phyloP scores from a whole-genome alignment of 441 rosid genomes.

The Erodium texanum region DNA sequence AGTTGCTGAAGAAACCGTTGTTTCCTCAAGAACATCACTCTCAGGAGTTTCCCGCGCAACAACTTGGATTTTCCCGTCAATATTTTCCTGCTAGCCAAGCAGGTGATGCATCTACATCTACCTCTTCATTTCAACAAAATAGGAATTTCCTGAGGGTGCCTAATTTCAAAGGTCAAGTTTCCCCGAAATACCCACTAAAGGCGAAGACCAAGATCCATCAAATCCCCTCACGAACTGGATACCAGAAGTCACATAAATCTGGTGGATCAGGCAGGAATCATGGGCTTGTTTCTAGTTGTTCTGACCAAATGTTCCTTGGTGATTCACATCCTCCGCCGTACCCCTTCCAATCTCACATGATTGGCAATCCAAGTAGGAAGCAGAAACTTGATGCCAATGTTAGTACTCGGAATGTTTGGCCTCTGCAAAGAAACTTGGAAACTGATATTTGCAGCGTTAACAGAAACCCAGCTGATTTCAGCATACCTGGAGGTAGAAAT shows the following conservation, averaged over 20 bases:
- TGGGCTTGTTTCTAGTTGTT: slow-evolving; percentile 33
- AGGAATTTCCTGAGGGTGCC: slow-evolving; percentile 27
- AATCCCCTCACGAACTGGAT: slow-evolving; percentile 27
- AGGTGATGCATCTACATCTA: slow-evolving; percentile 35
- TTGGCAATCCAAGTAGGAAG: slow-evolving; percentile 28
- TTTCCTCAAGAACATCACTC: slow-evolving; percentile 36
- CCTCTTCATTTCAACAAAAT: slow-evolving; percentile 38
- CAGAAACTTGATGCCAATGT: slow-evolving; percentile 27
- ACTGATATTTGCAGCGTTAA: slow-evolving; percentile 48
- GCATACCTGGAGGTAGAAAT: slow-evolving; percentile 57
- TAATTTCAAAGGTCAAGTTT: slow-evolving; percentile 27
- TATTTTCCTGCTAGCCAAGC: slow-evolving; percentile 29
- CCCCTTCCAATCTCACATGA: slow-evolving; percentile 31
- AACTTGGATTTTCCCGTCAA: slow-evolving; percentile 32
- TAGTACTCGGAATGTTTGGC: slow-evolving; percentile 24
- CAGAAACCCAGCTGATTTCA: slow-evolving; percentile 92
- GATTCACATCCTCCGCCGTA: slow-evolving; percentile 33
- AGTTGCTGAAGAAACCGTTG: slow-evolving; percentile 40
- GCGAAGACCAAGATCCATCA: slow-evolving; percentile 35
- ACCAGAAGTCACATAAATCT: slow-evolving; percentile 28
- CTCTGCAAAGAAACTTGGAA: slow-evolving; percentile 29
- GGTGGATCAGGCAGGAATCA: slow-evolving; percentile 34
- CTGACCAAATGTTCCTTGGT: slow-evolving; percentile 32
- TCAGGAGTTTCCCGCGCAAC: slow-evolving; percentile 35
- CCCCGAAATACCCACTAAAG: slow-evolving; percentile 39